Percentiles rank a stretch among this genome's conserved stretches.
Conservation (phyloP, 2,329 filamentous ascomycete species). For the Nothomitra cinnamomea region DNA sequence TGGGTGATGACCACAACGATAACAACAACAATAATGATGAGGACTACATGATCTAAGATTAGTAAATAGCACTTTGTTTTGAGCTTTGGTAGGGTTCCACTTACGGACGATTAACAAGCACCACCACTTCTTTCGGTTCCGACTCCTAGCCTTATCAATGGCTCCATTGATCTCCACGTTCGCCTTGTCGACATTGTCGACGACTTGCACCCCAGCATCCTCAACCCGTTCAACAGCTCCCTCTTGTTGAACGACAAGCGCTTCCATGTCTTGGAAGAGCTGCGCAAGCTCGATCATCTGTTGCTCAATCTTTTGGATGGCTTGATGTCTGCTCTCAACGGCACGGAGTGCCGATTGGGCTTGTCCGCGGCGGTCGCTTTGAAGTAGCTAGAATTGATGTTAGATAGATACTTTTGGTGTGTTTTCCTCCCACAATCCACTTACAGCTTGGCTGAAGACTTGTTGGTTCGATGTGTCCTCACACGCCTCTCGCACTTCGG, state of each 20-base stretch:
- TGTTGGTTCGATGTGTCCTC: constrained; percentile 52
- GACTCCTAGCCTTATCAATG: constrained; percentile 62
- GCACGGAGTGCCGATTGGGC: constrained; percentile 63
- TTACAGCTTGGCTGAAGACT: constrained; percentile 67
- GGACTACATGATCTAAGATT: constrained; percentile 21
- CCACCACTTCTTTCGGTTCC: constrained; percentile 91
- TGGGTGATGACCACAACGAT: constrained; percentile 31
- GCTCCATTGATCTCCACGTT: constrained; percentile 72
- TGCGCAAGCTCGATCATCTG: constrained; percentile 77
- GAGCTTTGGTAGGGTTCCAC: constrained; percentile 18
- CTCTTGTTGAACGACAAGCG: constrained; percentile 74
- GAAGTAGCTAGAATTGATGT: constrained; percentile 40
- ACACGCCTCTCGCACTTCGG: constrained; percentile 61
- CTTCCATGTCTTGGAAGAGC: constrained; percentile 80
- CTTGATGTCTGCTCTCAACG: constrained; percentile 67
- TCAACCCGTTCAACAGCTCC: constrained; percentile 71
- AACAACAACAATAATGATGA: constrained; percentile 35
- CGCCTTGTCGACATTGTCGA: constrained; percentile 67
- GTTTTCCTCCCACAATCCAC: constrained; percentile 10
- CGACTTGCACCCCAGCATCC: constrained; percentile 72
- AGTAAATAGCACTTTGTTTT: constrained; percentile 1
- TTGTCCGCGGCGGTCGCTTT: constrained; percentile 64
- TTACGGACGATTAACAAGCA: constrained; percentile 58
- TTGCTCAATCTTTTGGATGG: constrained; percentile 80
- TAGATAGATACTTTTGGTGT: constrained; percentile 8